A percentile compares a stretch with the other conserved stretches of the same genome.
phyloP scores from a whole-genome alignment of 2,329 filamentous ascomycete genomes.

The Ceratocystis destructans region DNA sequence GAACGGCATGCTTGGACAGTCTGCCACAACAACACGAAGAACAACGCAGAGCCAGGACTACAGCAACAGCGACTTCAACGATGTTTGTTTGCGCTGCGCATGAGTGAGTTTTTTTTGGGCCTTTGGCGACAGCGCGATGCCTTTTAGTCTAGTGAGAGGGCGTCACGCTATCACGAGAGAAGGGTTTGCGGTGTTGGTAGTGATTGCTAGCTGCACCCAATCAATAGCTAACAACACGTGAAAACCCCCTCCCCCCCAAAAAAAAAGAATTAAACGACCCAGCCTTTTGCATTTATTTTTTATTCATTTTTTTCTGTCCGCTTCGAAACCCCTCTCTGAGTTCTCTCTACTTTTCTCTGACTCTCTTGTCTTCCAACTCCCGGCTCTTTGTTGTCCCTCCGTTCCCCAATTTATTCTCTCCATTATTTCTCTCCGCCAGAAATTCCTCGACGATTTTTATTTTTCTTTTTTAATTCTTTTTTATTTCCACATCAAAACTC shows the following conservation, averaged over 20 bases:
- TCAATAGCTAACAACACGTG: not conserved
- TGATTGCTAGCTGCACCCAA: not conserved
- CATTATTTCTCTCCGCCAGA: not conserved
- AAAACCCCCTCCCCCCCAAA: no score
- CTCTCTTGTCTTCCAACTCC: slow-evolving; percentile 10
- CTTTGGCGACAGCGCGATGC: not conserved
- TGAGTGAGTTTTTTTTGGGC: no score
- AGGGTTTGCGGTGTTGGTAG: no score
- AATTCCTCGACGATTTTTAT: not conserved
- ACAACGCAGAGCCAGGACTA: no score
- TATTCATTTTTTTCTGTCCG: slow-evolving; percentile 3
- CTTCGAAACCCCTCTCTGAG: slow-evolving; percentile 9
- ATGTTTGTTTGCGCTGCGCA: no score
- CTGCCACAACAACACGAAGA: no score
- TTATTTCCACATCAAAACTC: not conserved
- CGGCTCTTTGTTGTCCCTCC: not conserved
- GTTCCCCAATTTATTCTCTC: not conserved
- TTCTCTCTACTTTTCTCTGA: slow-evolving; percentile 8
- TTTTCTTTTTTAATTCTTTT: not conserved
- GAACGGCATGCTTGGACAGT: not conserved
- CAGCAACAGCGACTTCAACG: no score
- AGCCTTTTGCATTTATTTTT: slow-evolving; percentile 9
- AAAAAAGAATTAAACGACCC: not conserved
- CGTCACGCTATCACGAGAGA: no score
- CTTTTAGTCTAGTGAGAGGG: not conserved